Percentiles rank a stretch among this genome's conserved stretches.
Conservation (phyloP, 2,329 filamentous ascomycete species). For the Aaosphaeria pasadenensis region DNA sequence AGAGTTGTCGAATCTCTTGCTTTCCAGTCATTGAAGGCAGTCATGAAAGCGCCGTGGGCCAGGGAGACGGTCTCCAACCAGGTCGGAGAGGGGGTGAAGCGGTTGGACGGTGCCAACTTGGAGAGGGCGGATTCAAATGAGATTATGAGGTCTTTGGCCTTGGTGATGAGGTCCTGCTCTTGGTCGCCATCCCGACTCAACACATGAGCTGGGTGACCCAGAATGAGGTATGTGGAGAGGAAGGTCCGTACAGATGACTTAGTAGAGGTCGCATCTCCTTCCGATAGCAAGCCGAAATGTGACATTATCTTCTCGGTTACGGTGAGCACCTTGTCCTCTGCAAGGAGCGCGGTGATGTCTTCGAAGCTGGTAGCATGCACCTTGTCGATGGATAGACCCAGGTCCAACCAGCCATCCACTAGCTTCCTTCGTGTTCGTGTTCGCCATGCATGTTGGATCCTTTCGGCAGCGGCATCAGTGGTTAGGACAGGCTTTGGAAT, state of each 20-base stretch:
- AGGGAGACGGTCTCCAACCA: conserved; percentile 63
- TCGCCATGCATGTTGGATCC: conserved; percentile 71
- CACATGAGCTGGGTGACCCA: conserved; percentile 75
- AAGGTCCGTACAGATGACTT: conserved; percentile 71
- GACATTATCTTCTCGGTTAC: conserved; percentile 65
- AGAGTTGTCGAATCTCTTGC: conserved; percentile 74
- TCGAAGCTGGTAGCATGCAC: conserved; percentile 72
- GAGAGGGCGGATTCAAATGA: conserved; percentile 73
- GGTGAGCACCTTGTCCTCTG: conserved; percentile 63
- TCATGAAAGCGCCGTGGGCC: conserved; percentile 70
- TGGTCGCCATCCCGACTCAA: conserved; percentile 70
- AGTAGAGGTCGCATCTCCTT: conserved; percentile 59
- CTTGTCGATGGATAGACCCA: conserved; percentile 68
- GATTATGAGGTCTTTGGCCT: conserved; percentile 73
- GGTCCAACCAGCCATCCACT: conserved; percentile 62
- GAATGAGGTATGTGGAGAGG: conserved; percentile 74
- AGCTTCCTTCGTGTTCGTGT: conserved; percentile 55
- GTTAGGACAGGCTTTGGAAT: conserved; percentile 42
- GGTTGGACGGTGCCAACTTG: conserved; percentile 63
- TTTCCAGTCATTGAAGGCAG: conserved; percentile 82
- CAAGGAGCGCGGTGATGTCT: conserved; percentile 66
- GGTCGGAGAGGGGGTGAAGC: conserved; percentile 62
- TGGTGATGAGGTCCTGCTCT: conserved; percentile 70
- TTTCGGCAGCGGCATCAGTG: conserved; percentile 60
- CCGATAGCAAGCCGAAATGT: conserved; percentile 61